Evolutionary conservation across 768 basidiomycete species (phyloP).

Genomic region (Kwoniella dendrophila): DNA sequence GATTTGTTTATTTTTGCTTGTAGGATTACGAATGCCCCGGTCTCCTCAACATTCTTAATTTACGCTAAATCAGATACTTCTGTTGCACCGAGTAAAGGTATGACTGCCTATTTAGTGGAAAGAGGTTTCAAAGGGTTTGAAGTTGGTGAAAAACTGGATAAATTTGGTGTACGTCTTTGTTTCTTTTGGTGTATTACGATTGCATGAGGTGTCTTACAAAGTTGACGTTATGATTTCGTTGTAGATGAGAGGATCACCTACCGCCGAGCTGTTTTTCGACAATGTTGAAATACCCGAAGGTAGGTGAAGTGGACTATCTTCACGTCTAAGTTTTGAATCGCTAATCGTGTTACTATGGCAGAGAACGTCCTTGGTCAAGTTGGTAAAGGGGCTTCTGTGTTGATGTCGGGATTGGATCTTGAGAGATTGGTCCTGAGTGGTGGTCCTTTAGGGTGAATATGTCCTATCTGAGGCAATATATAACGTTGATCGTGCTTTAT

Average conservation of each 20-base stretch:
- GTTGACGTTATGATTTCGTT: not conserved
- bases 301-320: slow-evolving; percentile 47
- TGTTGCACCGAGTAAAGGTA: slow-evolving; percentile 74
- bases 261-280: slow-evolving; percentile 89
- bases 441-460: slow-evolving; percentile 76
- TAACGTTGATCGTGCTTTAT: not conserved
- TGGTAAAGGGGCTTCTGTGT: slow-evolving; percentile 76
- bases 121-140: slow-evolving; percentile 62
- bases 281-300: slow-evolving; percentile 86
- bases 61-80: slow-evolving; percentile 85
- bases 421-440: slow-evolving; percentile 89
- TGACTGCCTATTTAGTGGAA: slow-evolving; percentile 90
- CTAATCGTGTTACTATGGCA: slow-evolving; percentile 50
- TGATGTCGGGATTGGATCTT: slow-evolving; percentile 92
- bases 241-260: slow-evolving; percentile 89
- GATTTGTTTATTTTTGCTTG: not conserved
- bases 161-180: slow-evolving; percentile 65
- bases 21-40: slow-evolving; percentile 94
- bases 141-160: slow-evolving; percentile 87
- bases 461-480: not conserved
- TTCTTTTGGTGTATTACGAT: not conserved
- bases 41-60: slow-evolving; percentile 85
- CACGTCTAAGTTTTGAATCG: not conserved
- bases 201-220: not conserved
- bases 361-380: slow-evolving; percentile 82